Base-by-base conservation (phyloP, 2,329 filamentous ascomycete species). In the Pseudopyrenochaeta lycopersici region DNA sequence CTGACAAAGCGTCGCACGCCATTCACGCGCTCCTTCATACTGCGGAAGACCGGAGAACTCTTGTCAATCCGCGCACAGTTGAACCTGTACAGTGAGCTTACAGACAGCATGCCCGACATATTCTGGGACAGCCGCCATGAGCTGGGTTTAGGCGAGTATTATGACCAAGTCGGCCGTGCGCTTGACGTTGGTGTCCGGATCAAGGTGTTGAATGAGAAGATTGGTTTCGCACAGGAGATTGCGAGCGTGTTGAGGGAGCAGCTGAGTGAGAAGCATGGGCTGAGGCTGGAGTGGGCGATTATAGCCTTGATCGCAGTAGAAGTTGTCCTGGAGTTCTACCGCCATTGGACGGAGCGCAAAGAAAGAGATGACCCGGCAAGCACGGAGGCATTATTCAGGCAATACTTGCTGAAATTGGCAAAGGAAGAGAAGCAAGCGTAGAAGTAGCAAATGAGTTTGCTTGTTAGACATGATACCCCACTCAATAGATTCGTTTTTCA, bases 191-290 rank as follows among this genome's bases (percentile, higher is more conserved):
- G 91, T 30, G 91, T 95, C 21, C 85, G 95, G 45, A 98, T 98
- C 78, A 91, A 90, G 67, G 88, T 91, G 15, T 78, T 98, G 64
- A 99, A 99, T 74, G 91, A 96, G 78, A 96, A 96, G 80, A 96
- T 99, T 86, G 94, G 97, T 70, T 98, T 99, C 74, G 95, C 94
- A 1, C 91, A 95, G 70, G 94, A 98, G 75, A 97, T 97, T 73
- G 92, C 95, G 6, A 91, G 84, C 46, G 93, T 98, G 14, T 78
- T 98, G 56, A 84, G 95, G 52, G 92, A 97, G 75, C 88, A 93
- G 72, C 83, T 96, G 49, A 96, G 90, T 71, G 93, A 98, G 80
- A 92, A 91, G 73, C 92, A 98, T 71, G 90, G 91, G 14, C 86
- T 93, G 27, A 84, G 91, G 49, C 82, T 99, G 10, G 95, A 98